Evolutionary conservation across 1,139 yeast species (phyloP), one percentile per base, ranked within the genome.

Genomic region (Diutina mesorugosa): DNA sequence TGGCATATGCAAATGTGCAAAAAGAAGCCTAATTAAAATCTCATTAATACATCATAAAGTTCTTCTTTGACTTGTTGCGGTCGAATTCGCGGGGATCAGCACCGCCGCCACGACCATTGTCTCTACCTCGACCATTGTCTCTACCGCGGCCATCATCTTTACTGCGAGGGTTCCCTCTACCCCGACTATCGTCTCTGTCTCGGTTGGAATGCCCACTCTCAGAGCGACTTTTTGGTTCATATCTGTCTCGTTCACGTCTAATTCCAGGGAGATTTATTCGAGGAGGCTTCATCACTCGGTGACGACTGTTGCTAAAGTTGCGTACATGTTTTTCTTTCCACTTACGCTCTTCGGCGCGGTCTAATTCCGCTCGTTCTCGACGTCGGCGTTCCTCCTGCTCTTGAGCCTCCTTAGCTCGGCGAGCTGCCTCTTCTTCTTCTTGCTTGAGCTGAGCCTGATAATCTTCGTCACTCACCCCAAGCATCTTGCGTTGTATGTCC

Each of bases 381-480:
- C 41, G 51, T 10, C 54, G 55, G 16, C 47, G 55, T 51, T 58
- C 59, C 45, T 56, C 55, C 54, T 60, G 58, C 45, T 47, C 52
- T 54, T 56, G 54, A 32, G 56, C 57, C 48, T 56, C 57, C 35
- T 57, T 45, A 41, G 56, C 51, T 51, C 59, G 59, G 12, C 55
- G 50, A 18, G 58, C 60, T 14, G 54, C 58, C 10, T 47, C 48
- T 28, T 46, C 51, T 38, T 59, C 51, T 50, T 69, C 71, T 16
- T 64, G 61, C 29, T 61, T 63, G 9, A 70, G 60, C 51, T 65
- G 66, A 54, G 65, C 61, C 7, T 62, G 66, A 62, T 71, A 74
- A 4, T 75, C 79, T 58, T 74, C 79, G 58, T 77, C 80, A 47
- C 71, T 67, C 5, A 76, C 62, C 0, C 79, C 80, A 58, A 69